These are phyloP conservation scores for Aspergillus saccharolyticus DNA, from an alignment of 495 filamentous ascomycete species.

Conservation along the genomic window DNA sequence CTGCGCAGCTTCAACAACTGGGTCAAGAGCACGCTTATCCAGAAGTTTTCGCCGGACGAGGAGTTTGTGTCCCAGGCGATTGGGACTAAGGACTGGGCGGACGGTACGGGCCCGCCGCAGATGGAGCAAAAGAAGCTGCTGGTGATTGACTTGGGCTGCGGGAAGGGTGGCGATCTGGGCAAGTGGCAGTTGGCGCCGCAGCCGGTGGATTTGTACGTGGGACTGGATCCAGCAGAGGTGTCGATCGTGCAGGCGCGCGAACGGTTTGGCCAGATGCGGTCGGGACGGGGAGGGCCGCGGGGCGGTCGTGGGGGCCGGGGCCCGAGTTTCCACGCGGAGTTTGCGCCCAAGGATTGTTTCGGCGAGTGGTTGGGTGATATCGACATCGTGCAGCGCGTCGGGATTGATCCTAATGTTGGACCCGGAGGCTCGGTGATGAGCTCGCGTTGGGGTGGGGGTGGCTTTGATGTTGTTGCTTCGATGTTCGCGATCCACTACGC, in stretches of 20 bases:
- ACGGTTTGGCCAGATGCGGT: constrained; percentile 70
- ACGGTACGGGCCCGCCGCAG: constrained; percentile 47
- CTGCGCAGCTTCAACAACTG: constrained; percentile 96
- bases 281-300: constrained; percentile 47
- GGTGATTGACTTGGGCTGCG: constrained; percentile 91
- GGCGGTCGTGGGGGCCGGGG: constrained; percentile 56
- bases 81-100: constrained; percentile 43
- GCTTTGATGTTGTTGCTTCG: constrained; percentile 94
- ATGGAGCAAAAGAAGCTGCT: constrained; percentile 51
- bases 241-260: constrained; percentile 85
- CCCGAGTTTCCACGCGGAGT: constrained; percentile 74
- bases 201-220: constrained; percentile 80
- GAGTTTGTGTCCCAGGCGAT: constrained; percentile 46
- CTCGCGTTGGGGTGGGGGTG: constrained; percentile 63
- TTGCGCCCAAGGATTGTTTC: constrained; percentile 86
- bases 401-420: constrained; percentile 65
- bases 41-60: constrained; percentile 90
- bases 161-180: constrained; percentile 89
- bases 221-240: constrained; percentile 85
- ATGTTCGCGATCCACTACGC: constrained; percentile 99
- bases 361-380: constrained; percentile 73
- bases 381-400: constrained; percentile 72
- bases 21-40: constrained; percentile 94
- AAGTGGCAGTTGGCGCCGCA: constrained; percentile 94
- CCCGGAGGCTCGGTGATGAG: constrained; percentile 51